A percentile compares a stretch with the other conserved stretches of the same genome.
Conservation (phyloP, 2,329 filamentous ascomycete genomes). For the Dothideomycetidae sp. region DNA sequence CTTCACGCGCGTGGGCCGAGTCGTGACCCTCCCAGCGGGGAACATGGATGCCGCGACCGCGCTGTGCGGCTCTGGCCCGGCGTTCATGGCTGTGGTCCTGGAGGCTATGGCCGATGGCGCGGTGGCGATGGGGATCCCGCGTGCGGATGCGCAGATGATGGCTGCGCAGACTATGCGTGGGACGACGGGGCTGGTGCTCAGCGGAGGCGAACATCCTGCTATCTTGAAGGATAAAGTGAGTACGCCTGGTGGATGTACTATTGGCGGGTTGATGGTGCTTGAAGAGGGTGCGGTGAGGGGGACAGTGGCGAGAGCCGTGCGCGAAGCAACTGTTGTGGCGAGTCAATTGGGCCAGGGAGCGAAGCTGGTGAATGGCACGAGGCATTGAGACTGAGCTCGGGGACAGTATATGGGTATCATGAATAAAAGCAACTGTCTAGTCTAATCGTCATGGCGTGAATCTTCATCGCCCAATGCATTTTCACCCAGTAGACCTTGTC, state of each 20-base stretch:
- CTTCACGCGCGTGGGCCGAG: constrained; percentile 59
- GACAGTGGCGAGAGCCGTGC: constrained; percentile 51
- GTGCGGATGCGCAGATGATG: constrained; percentile 60
- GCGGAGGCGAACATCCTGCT: constrained; percentile 62
- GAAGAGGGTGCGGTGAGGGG: constrained; percentile 60
- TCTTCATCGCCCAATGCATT: constrained; percentile 21
- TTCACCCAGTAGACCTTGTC: constrained; percentile 30
- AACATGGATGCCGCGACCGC: constrained; percentile 62
- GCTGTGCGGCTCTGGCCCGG: constrained; percentile 59
- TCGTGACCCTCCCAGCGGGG: constrained; percentile 50
- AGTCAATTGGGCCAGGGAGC: constrained; percentile 47
- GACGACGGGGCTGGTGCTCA: constrained; percentile 52
- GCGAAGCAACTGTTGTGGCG: constrained; percentile 57
- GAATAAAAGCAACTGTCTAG: background rate
- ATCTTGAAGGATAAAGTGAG: constrained; percentile 61
- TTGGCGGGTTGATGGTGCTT: constrained; percentile 56
- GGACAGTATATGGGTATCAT: background rate
- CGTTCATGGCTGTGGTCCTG: constrained; percentile 61
- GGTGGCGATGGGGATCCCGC: constrained; percentile 63
- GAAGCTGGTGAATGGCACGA: constrained; percentile 33
- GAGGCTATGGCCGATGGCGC: constrained; percentile 65
- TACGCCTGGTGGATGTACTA: constrained; percentile 65
- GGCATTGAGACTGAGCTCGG: constrained; percentile 8
- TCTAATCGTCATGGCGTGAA: background rate
- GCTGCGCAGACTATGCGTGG: constrained; percentile 67